Percentiles rank a stretch among this genome's conserved stretches.
phyloP scores from a whole-genome alignment of 1,139 yeast species.

The Geotrichum klebahnii region DNA sequence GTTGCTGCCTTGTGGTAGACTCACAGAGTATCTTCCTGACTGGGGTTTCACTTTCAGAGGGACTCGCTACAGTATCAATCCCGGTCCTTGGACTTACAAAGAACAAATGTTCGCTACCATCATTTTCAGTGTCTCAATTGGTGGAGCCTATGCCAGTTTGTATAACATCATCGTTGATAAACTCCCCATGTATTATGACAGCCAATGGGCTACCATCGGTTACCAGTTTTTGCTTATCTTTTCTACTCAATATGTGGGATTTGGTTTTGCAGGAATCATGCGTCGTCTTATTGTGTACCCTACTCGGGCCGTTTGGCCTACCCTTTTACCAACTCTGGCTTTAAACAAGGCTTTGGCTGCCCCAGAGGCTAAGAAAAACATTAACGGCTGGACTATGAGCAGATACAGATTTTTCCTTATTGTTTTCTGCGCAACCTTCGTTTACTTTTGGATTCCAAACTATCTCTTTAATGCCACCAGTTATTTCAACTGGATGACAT shows the following conservation, averaged over 20 bases:
- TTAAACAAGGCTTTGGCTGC: constrained; percentile 22
- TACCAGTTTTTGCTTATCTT: constrained; percentile 45
- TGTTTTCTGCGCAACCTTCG: constrained; percentile 42
- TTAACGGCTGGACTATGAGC: constrained; percentile 49
- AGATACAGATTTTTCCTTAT: constrained; percentile 47
- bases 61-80: constrained; percentile 45
- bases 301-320: constrained; percentile 51
- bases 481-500: constrained; percentile 56
- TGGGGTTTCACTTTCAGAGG: constrained; percentile 45
- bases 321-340: constrained; percentile 41
- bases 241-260: constrained; percentile 50
- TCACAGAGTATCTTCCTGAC: constrained; percentile 44
- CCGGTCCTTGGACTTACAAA: constrained; percentile 62
- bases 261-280: constrained; percentile 53
- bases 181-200: constrained; percentile 37
- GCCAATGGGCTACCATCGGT: constrained; percentile 43
- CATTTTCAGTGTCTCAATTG: constrained; percentile 26
- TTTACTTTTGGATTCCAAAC: constrained; percentile 56
- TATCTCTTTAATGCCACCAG: constrained; percentile 50
- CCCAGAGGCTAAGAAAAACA: constrained; percentile 20
- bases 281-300: constrained; percentile 53
- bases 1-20: constrained; percentile 51
- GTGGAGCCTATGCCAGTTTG: constrained; percentile 39
- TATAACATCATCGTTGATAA: constrained; percentile 43
- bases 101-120: constrained; percentile 61